Evolutionary conservation across 176 grass and related monocot genomes (phyloP).

Genomic region (Elaeis guineensis): DNA sequence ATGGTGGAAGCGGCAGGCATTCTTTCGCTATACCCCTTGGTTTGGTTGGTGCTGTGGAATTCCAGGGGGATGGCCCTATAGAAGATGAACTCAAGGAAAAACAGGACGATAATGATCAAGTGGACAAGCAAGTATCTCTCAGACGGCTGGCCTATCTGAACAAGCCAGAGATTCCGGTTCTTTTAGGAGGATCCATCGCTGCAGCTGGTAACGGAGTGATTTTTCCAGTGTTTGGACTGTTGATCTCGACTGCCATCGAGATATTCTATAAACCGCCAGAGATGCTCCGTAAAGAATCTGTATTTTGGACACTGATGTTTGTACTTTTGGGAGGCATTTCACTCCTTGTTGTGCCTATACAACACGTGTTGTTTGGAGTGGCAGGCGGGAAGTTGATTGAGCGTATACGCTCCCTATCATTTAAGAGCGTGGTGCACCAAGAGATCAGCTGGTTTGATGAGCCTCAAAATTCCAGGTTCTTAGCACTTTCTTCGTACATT

Average conservation of each 20-base stretch:
- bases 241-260: too few species aligned
- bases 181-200: too few species aligned
- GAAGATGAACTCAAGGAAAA: not conserved
- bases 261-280: too few species aligned
- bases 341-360: too few species aligned
- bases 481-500: too few species aligned
- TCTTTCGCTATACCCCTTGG: constrained; percentile 11
- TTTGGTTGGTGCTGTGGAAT: not conserved
- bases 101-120: not conserved
- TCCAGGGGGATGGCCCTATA: not conserved
- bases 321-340: too few species aligned
- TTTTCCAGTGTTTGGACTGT: too few species aligned
- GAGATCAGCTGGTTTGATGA: constrained; percentile 18
- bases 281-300: too few species aligned
- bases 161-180: too few species aligned
- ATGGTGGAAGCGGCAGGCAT: constrained; percentile 22
- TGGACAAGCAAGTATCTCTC: not conserved
- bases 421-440: constrained; percentile 17
- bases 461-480: constrained; percentile 5
- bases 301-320: too few species aligned
- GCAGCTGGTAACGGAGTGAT: too few species aligned
- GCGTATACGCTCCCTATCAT: constrained; percentile 4
- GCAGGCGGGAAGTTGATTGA: constrained; percentile 10
- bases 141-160: too few species aligned
- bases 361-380: constrained; percentile 7